Evolutionary conservation across 2,329 filamentous ascomycete species (phyloP), one percentile per base, ranked within the genome.

Genomic region (Venturia oleaginea): DNA sequence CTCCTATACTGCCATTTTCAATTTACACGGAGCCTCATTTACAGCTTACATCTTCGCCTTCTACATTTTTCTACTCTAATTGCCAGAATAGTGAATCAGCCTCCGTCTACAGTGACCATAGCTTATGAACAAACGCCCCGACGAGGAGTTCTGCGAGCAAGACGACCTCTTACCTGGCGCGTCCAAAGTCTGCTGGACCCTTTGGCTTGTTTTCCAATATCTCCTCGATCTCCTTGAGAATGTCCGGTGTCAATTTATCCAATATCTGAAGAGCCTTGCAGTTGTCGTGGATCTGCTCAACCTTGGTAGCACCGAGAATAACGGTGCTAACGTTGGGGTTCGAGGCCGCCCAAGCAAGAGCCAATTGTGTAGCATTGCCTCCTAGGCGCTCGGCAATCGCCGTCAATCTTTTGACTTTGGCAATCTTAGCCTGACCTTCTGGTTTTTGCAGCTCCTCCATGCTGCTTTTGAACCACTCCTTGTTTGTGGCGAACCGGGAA

Each of bases 311-410:
- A 54, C 83, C 82, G 10, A 83, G 76, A 62, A 85, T 85, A 68
- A 84, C 81, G 0, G 80, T 82, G 68, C 74, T 77, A 62, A 86
- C 84, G 65, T 85, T 81, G 38, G 78, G 76, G 71, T 86, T 86
- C 75, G 82, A 84, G 34, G 83, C 76, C 59, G 76, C 76, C 84
- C 84, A 86, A 0, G 84, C 84, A 40, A 86, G 75, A n/a, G 82
- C 78, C 8, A 86, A 77, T 65, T 84, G 81, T 4, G 80, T 72
- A 10, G 75, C 76, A 38, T 71, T 80, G 65, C 75, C 79, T 64
- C 77, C 80, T 2, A 82, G 74, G 70, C 73, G 77, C 71, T 82
- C 79, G 7, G 80, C 80, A 62, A 82, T 73, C 67, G 76, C 74
- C n/a, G 77, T 79, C 55, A 82, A 72, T 70, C 81, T 79, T 73